Conservation (phyloP, 306 rosid genomes). For the Dalbergia cultrata region DNA sequence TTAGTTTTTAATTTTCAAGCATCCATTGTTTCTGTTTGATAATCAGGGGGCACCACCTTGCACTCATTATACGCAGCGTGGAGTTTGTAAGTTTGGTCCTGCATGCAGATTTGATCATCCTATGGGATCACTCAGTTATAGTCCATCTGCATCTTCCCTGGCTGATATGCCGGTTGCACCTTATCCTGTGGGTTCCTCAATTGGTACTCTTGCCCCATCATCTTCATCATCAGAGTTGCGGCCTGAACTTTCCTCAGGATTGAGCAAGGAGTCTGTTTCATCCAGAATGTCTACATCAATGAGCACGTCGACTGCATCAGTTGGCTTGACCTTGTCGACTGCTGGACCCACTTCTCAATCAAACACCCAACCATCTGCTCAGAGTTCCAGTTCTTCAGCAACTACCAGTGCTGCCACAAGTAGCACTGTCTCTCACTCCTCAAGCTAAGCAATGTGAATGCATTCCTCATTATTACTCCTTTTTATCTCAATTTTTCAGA, state of each 20-base stretch:
- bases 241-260: slow-evolving; percentile 74
- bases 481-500: slow-evolving; percentile 70
- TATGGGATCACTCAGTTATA: slow-evolving; percentile 83
- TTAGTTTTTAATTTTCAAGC: slow-evolving; percentile 24
- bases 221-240: slow-evolving; percentile 91
- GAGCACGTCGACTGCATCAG: slow-evolving; percentile 83
- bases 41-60: slow-evolving; percentile 91
- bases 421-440: slow-evolving; percentile 65
- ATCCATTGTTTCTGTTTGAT: slow-evolving; percentile 52
- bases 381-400: slow-evolving; percentile 64
- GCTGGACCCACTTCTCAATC: slow-evolving; percentile 62
- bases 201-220: slow-evolving; percentile 86
- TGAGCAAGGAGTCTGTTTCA: slow-evolving; percentile 75
- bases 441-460: slow-evolving; percentile 78
- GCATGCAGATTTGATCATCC: slow-evolving; percentile 97
- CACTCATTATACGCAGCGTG: slow-evolving; percentile 89
- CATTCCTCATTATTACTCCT: slow-evolving; percentile 63
- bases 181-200: slow-evolving; percentile 91
- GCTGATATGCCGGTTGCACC: slow-evolving; percentile 96
- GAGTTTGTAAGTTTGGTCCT: slow-evolving; percentile 89
- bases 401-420: slow-evolving; percentile 60
- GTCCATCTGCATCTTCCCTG: slow-evolving; percentile 93
- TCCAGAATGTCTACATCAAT: slow-evolving; percentile 82
- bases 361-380: slow-evolving; percentile 70
- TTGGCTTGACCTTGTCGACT: slow-evolving; percentile 75